A percentile compares a stretch with the other conserved stretches of the same genome.
Evolutionary conservation across 768 basidiomycete genomes (phyloP).

Genomic region (Rhizopogon sp.): DNA sequence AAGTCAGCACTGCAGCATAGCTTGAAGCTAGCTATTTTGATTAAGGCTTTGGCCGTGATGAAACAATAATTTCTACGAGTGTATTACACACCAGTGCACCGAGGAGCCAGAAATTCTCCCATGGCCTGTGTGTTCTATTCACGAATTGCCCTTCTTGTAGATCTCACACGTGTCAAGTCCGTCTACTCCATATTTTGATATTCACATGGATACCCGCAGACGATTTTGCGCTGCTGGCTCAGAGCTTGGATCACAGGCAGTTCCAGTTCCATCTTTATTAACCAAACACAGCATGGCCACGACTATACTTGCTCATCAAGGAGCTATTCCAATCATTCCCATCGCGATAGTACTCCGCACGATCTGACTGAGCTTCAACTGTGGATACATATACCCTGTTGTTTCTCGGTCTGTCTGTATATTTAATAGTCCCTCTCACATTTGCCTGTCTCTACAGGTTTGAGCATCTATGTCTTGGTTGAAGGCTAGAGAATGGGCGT

Average conservation of each 20-base stretch:
- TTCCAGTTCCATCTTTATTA: background rate
- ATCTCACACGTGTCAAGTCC: background rate
- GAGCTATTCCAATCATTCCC: background rate
- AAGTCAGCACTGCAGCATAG: background rate
- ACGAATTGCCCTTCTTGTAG: background rate
- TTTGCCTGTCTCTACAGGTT: background rate
- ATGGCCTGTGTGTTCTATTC: background rate
- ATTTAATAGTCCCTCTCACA: background rate
- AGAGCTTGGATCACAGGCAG: background rate
- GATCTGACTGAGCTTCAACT: slow-evolving; percentile 13
- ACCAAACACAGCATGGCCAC: background rate
- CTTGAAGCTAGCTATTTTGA: background rate
- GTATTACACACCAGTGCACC: background rate
- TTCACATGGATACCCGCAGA: background rate
- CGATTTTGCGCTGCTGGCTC: background rate
- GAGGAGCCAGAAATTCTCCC: background rate
- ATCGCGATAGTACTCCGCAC: background rate
- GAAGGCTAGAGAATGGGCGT: slow-evolving; percentile 23
- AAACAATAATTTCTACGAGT: background rate
- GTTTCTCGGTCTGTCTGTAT: background rate
- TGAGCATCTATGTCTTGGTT: slow-evolving; percentile 25
- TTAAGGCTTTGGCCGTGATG: background rate
- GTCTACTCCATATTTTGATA: background rate
- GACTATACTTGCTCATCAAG: slow-evolving; percentile 1
- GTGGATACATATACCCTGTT: slow-evolving; percentile 22